Conservation (phyloP, 805 yeast species). For the Zygosaccharomyces bisporus region DNA sequence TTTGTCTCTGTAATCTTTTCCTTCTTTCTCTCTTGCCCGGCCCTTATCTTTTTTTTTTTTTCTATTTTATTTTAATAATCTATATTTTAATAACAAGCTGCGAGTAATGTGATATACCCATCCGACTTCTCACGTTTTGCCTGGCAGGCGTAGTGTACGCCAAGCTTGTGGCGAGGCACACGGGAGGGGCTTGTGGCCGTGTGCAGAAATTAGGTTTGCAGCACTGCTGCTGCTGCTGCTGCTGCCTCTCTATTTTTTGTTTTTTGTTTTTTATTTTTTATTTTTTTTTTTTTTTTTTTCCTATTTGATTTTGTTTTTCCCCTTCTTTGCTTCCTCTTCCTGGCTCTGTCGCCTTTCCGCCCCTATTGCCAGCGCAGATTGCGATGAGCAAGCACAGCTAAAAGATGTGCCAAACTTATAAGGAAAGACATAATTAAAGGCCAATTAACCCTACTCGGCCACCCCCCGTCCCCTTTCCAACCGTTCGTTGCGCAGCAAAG, state of each 20-base stretch:
- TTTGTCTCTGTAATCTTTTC: neutral
- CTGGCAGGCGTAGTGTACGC: too few species aligned
- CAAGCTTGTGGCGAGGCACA: too few species aligned
- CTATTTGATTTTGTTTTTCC: neutral
- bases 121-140: too few species aligned
- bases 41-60: neutral
- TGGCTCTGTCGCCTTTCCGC: too few species aligned
- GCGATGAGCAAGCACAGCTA: neutral
- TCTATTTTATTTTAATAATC: neutral
- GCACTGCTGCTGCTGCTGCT: too few species aligned
- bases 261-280: too few species aligned
- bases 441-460: neutral
- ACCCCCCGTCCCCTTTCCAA: too few species aligned
- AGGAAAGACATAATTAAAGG: neutral
- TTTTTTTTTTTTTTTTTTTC: too few species aligned
- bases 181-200: too few species aligned
- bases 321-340: neutral
- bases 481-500: too few species aligned
- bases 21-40: neutral
- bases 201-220: too few species aligned
- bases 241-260: too few species aligned
- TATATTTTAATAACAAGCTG: neutral
- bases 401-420: neutral
- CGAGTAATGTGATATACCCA: neutral
- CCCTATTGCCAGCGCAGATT: neutral